Base-by-base conservation (phyloP, 306 rosid species). In the Inga oerstediana region DNA sequence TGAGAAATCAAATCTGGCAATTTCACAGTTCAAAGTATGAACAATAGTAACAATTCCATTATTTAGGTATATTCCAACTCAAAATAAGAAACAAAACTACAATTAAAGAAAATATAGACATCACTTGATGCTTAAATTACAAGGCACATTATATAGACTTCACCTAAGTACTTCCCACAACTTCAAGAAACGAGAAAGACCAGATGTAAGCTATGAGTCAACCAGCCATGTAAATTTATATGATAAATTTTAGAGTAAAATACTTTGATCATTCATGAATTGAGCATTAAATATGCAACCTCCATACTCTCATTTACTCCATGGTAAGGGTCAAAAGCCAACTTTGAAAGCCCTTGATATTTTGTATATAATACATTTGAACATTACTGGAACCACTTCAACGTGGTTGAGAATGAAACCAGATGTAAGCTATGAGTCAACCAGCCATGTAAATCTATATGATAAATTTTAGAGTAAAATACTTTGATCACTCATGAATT, bases 1-100 rank as follows among this genome's bases (percentile, higher is more conserved):
- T 64, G 99, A 91, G 89, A 89, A 92, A 75, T 90, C 89, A 80
- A 95, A 93, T 84, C 98, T 95, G 93, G 68, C 84, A 87, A 84
- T 41, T 39, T 48, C 77, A 74, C n/a, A 76, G 61, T 48, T 49
- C 35, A 67, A 69, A 49, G 67, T 68, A 54, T 22, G 61, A 72
- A 34, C 81, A 52, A 84, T 48, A 78, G 32, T 52, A 72, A 75
- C 49, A 37, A 81, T 75, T 78, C 56, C 52, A 75, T 67, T 51
- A 69, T 64, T 17, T 51, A 20, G 17, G 56, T 41, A 72, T 22
- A 78, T 52, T 72, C 74, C 51, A 75, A 68, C 35, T 8, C 20
- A 64, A 67, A 74, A 54, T 49, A 82, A 22, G 9, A 70, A 71
- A 81, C 4, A 32, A 70, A 43, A 72, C 14, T 46, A 16, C 43